Percentiles rank a stretch among this genome's conserved stretches.
phyloP scores from a whole-genome alignment of 148 eudicot genomes.

The Agrostemma githago region DNA sequence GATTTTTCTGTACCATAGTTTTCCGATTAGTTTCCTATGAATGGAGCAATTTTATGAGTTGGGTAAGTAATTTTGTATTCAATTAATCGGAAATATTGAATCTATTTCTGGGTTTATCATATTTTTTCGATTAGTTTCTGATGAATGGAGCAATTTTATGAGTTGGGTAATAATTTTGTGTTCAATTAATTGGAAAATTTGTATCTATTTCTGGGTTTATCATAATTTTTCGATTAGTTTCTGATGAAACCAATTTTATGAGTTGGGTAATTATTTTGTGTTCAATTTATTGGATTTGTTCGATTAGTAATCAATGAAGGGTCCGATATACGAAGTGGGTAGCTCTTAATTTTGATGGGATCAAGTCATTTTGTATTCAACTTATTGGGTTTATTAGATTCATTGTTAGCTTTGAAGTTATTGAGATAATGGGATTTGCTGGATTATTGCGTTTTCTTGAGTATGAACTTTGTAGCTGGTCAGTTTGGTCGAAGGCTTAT shows the following conservation, averaged over 20 bases:
- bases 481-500: slow-evolving; percentile 38
- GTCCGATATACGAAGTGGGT: background rate
- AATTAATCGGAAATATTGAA: background rate
- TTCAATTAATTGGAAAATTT: background rate
- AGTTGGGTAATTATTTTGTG: background rate
- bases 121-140: background rate
- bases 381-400: slow-evolving; percentile 24
- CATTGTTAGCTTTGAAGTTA: background rate
- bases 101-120: background rate
- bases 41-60: background rate
- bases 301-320: slow-evolving; percentile 7
- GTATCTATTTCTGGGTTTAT: background rate
- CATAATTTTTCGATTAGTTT: background rate
- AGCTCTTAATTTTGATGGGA: slow-evolving; percentile 25
- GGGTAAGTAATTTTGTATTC: background rate
- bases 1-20: background rate
- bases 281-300: background rate
- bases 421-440: slow-evolving; percentile 32
- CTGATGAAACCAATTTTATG: background rate
- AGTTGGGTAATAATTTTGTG: too few species aligned
- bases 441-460: slow-evolving; percentile 21
- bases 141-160: slow-evolving; percentile 6
- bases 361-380: slow-evolving; percentile 13
- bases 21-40: slow-evolving; percentile 3
- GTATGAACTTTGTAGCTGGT: slow-evolving; percentile 48